Evolutionary conservation across 352 stramenopile genomes (phyloP), one percentile per base, ranked within the genome.

Genomic region (Globisporangium irregulare): DNA sequence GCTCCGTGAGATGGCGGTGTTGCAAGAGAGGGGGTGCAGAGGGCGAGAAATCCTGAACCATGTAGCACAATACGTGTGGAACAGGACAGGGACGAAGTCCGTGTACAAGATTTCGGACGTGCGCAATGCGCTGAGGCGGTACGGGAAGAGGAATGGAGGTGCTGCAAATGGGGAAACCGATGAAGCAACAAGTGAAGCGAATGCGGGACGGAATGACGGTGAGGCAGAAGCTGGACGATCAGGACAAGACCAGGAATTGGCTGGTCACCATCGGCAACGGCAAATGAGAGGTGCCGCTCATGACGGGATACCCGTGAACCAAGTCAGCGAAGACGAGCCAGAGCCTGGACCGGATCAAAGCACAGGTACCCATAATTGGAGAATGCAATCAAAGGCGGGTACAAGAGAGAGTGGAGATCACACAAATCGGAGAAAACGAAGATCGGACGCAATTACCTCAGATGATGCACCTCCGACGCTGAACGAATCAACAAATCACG

Each of bases 81-180:
- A 46, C 29, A 61, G 48, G 29, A 61, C 56, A 4, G 56, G 56
- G 15, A 50, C 50, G 56, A 43, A 43, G 56, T 25, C 29, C 4
- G n/a, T 61, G 7, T 61, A 61, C 56, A 38, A 43, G 18, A 61
- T 48, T 3, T 48, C 25, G 25, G 56, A 61, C 56, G 56, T 61
- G 56, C 56, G 56, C 29, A 61, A 61, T 20, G 56, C 56, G 15
- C 32, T 61, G 56, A 29, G 56, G 56, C 29, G 32, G 6, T 46
- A 48, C 32, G 22, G 36, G 32, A 43, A 61, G 29, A 15, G 25
- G 1, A 22, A 1, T 18, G 56, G 15, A 29, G 56, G n/a, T 20
- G 12, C 50, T 27, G 9, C 50, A 15, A 6, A 3, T 18, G 50
- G 20, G 8, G 27, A 56, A 12, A 32, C n/a, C 5, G n/a, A 32